Base-by-base conservation (phyloP, 2,329 filamentous ascomycete genomes). In the Cordyceps militaris region DNA sequence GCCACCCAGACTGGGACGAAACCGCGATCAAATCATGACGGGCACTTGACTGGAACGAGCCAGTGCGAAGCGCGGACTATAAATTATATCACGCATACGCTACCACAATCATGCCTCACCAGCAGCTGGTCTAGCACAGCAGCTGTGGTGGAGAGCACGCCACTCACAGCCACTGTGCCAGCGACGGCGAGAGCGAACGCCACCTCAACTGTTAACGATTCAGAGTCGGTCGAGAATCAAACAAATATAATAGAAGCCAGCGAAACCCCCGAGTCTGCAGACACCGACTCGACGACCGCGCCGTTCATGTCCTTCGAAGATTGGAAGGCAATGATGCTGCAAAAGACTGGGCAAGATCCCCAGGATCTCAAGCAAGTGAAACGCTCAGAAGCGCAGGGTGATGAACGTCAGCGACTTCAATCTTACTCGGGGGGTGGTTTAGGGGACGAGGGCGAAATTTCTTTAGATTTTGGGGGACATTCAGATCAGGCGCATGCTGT, bases 241-340 rank as follows among this genome's bases (percentile, higher is more conserved):
- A 32, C 46, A 9, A 7, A 26, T 34, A 49, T n/a, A 32, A 52
- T 36, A 26, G 10, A 38, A 23, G 19, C 9, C 4, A 40, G 16
- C 1, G 1, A 42, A 14, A 40, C 16, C 24, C 26, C 46, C 8
- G 32, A 47, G 13, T 16, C 30, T 8, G 19, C 51, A 23, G 55
- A 60, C 38, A 28, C 34, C 9, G 67, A 68, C 24, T 64, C 66
- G 21, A 63, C 65, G 14, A 62, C 65, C 11, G 66, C 67, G 6
- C 63, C 91, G 7, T 97, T 97, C 70, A 84, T 97, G 65, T 97
- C 94, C 0, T 99, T 99, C 65, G 94, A 97, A 69, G 93, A 97
- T 66, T 99, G 94, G 94, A 97, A 96, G 74, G 90, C 88, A 67
- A 88, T 92, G 77, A 96, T 96, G 74, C 76, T 97, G 19, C 89